These are phyloP conservation scores for Spatholobus suberectus DNA, from an alignment of 306 rosid species.

Conservation along the genomic window DNA sequence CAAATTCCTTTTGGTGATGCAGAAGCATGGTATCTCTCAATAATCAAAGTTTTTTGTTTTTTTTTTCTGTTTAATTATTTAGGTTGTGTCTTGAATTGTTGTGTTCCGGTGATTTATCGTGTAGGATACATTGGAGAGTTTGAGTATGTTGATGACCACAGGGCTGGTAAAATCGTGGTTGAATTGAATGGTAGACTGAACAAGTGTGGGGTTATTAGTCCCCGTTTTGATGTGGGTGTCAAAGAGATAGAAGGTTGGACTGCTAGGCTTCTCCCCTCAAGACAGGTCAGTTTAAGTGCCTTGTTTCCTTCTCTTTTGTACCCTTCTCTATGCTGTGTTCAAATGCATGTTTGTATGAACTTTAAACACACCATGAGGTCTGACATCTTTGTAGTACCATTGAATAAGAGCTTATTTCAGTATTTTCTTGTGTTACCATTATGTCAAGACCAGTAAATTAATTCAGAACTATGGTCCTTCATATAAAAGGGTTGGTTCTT, in stretches of 20 bases:
- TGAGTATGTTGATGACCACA: conserved; percentile 61
- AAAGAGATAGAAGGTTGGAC: conserved; percentile 60
- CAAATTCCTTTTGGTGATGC: conserved; percentile 58
- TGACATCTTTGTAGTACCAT: neutral
- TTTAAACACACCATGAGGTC: neutral
- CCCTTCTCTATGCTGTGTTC: neutral
- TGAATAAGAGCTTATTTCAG: neutral
- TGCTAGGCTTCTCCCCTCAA: conserved; percentile 59
- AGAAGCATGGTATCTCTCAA: conserved; percentile 44
- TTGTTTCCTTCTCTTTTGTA: neutral
- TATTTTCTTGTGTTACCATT: neutral
- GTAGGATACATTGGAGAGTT: conserved; percentile 58
- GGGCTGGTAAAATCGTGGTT: conserved; percentile 59
- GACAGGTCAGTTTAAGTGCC: conserved; percentile 42
- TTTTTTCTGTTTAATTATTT: neutral
- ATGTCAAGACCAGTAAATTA: neutral
- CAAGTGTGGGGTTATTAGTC: conserved; percentile 61
- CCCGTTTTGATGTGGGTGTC: conserved; percentile 60
- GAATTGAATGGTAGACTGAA: conserved; percentile 60
- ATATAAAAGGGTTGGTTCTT: neutral
- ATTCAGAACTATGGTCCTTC: neutral
- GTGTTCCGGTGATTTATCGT: neutral
- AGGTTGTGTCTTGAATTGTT: neutral
- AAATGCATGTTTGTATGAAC: neutral
- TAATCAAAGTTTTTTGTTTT: too few species aligned